Evolutionary conservation across 202 grass and related monocot genomes (phyloP).

Genomic region (Carex arenaria): DNA sequence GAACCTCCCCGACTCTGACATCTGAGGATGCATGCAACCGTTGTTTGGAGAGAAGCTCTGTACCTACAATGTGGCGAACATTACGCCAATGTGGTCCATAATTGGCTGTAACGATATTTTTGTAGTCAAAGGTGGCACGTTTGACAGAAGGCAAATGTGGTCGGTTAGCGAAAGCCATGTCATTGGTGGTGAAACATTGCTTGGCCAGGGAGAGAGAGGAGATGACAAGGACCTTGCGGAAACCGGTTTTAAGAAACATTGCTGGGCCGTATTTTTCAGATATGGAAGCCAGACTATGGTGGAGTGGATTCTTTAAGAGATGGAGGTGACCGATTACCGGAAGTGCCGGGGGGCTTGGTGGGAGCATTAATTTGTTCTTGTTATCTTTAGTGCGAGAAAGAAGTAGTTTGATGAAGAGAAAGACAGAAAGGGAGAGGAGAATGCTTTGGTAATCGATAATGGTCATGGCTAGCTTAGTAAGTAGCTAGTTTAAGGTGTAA

Average conservation of each 20-base stretch:
- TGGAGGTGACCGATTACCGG: conserved; percentile 54
- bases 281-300: conserved; percentile 17
- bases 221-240: conserved; percentile 27
- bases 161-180: conserved; percentile 34
- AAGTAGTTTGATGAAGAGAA: neutral
- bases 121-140: conserved; percentile 29
- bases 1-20: too few relatives aligned
- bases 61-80: too few relatives aligned
- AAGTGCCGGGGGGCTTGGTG: conserved; percentile 34
- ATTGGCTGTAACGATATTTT: neutral
- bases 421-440: neutral
- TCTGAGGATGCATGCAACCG: too few relatives aligned
- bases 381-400: neutral
- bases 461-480: too few relatives aligned
- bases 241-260: too few relatives aligned
- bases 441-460: neutral
- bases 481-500: too few relatives aligned
- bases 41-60: too few relatives aligned
- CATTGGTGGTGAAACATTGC: conserved; percentile 39
- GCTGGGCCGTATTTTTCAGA: too few relatives aligned
- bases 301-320: conserved; percentile 36
- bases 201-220: conserved; percentile 26
- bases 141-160: conserved; percentile 24
- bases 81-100: too few relatives aligned
- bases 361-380: neutral